Base-by-base conservation (phyloP, 768 basidiomycete genomes). In the Pisolithus tinctorius region DNA sequence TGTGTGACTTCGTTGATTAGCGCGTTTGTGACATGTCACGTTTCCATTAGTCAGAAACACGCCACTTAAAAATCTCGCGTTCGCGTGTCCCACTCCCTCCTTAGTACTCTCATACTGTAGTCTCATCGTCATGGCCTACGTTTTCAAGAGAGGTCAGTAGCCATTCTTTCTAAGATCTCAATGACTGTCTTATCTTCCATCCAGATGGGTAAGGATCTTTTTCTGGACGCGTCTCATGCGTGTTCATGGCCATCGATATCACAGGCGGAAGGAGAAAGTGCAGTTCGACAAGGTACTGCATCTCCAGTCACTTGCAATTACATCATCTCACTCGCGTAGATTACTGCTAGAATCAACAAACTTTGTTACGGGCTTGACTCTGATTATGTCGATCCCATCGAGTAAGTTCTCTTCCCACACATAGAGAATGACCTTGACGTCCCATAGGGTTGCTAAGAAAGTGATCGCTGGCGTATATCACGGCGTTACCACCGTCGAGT, bases 401-500 rank as follows among this genome's bases (percentile, higher is more conserved):
- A 96, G 90, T 60, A 13, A 26, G 48, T 55, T 8, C 23, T 9
- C 48, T 31, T 0, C 3, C 29, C 16, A 1, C 27, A 4, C 4
- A 26, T 50, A 3, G 53, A 36, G 11, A 51, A 36, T 36, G 27
- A 52, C 49, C 25, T 29, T 61, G 31, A 66, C 36, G 0, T 34
- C 48, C 27, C 20, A 7, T 55, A 94, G 91, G 62, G 82, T 93
- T 23, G 81, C 91, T 6, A 89, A 93, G 71, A 95, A 94, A 67
- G 94, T 96, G 52, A 88, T 94, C 40, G 80, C 82, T 25, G 94
- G 93, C 56, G 91, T 96, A 17, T 96, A 96, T 64, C 84, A 88
- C 58, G 94, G 93, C 20, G 93, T 98, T 25, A 99, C 95, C 1
- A 99, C 96, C 4, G 88, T 90, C 53, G 96, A 99, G 69, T 85